Evolutionary conservation across 306 rosid genomes (phyloP).

Genomic region (Rosa persica): DNA sequence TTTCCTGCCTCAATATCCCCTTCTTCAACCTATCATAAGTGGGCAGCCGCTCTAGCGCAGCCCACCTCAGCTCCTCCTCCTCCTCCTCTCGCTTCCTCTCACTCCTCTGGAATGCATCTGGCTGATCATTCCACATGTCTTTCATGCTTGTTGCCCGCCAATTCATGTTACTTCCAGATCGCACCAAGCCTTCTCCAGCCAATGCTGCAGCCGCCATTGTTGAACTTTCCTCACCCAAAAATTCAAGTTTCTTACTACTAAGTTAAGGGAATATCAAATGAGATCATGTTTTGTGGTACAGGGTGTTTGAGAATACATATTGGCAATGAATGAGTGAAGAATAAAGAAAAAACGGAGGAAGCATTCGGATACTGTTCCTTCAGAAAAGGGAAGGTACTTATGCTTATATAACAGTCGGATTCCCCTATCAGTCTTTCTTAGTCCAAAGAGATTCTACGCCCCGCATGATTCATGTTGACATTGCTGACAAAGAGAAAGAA

Average conservation of each 20-base stretch:
- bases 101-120: constrained; percentile 53
- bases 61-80: constrained; percentile 72
- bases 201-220: constrained; percentile 44
- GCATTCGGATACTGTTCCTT: neutral
- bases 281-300: constrained; percentile 2
- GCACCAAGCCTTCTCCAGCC: constrained; percentile 38
- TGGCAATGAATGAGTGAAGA: neutral
- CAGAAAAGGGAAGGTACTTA: neutral
- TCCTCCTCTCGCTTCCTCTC: constrained; percentile 42
- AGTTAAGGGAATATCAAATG: neutral
- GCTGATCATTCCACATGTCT: constrained; percentile 49
- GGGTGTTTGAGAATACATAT: neutral
- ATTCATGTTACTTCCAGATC: constrained; percentile 39
- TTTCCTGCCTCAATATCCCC: constrained; percentile 58
- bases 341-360: neutral
- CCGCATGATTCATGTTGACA: neutral
- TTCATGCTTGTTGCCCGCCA: constrained; percentile 45
- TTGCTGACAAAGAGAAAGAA: neutral
- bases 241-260: neutral
- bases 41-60: constrained; percentile 73
- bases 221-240: neutral
- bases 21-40: constrained; percentile 63
- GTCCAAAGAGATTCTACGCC: neutral
- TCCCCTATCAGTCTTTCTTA: neutral
- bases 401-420: neutral